A percentile compares a stretch with the other conserved stretches of the same genome.
Evolutionary conservation across 306 rosid genomes (phyloP).

Genomic region (Medicago truncatula): MtrunA17r5.0-ANR NC_053044.1:8368501-8369000

Average conservation of each 20-base stretch:
- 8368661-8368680: conserved; percentile 24
- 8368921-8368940: not conserved
- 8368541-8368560: conserved; percentile 88
- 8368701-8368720: conserved; percentile 5
- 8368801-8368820: not conserved
- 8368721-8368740: not conserved
- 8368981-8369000: not conserved
- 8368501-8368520: conserved; percentile 96
- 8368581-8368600: conserved; percentile 77
- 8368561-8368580: conserved; percentile 75
- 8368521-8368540: conserved; percentile 96
- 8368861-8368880: conserved; percentile 1
- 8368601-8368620: conserved; percentile 62
- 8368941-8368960: not conserved
- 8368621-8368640: conserved; percentile 1
- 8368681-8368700: conserved; percentile 8
- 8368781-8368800: conserved; percentile 5
- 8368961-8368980: not conserved
- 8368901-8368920: not conserved
- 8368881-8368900: not conserved
- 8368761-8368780: not conserved
- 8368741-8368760: not conserved
- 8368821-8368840: conserved; percentile 4
- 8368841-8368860: not conserved
- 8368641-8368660: conserved; percentile 26